Evolutionary conservation across 148 eudicot genomes (phyloP).

Genomic region (Spergularia bocconei): DNA sequence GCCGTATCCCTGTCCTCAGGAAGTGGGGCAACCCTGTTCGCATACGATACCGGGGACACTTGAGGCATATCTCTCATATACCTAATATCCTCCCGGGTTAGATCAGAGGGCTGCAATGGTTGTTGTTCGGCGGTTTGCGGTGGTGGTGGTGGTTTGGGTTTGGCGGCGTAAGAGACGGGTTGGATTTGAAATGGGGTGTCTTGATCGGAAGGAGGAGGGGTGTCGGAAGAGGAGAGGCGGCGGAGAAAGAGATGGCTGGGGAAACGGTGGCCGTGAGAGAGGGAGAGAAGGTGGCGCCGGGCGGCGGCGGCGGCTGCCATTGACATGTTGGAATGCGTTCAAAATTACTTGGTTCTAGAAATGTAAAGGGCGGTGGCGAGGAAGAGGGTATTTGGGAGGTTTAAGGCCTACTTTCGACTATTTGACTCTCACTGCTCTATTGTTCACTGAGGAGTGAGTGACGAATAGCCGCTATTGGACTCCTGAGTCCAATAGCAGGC

Average conservation of each 20-base stretch:
- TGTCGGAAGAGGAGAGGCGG: constrained; percentile 16
- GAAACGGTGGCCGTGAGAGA: constrained; percentile 41
- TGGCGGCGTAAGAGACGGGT: constrained; percentile 54
- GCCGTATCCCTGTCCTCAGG: constrained; percentile 51
- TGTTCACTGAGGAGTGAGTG: too few relatives aligned
- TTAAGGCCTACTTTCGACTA: not conserved
- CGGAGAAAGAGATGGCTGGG: constrained; percentile 9
- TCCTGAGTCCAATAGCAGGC: too few relatives aligned
- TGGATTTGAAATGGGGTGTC: constrained; percentile 25
- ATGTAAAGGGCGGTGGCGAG: not conserved
- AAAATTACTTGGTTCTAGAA: not conserved
- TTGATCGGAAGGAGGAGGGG: not conserved
- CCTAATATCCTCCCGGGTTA: constrained; percentile 68
- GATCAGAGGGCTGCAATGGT: not conserved
- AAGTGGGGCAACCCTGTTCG: constrained; percentile 66
- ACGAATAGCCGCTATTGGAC: too few relatives aligned
- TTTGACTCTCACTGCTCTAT: too few relatives aligned
- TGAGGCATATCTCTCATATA: constrained; percentile 51
- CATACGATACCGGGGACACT: constrained; percentile 42
- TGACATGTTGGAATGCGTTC: constrained; percentile 1
- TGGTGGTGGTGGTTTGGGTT: constrained; percentile 34
- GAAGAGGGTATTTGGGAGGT: constrained; percentile 1
- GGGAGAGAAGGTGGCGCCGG: constrained; percentile 40
- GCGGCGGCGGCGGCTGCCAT: constrained; percentile 47
- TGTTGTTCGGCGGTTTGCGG: not conserved